Evolutionary conservation across 768 basidiomycete genomes (phyloP).

Genomic region (Suillus luteus): DNA sequence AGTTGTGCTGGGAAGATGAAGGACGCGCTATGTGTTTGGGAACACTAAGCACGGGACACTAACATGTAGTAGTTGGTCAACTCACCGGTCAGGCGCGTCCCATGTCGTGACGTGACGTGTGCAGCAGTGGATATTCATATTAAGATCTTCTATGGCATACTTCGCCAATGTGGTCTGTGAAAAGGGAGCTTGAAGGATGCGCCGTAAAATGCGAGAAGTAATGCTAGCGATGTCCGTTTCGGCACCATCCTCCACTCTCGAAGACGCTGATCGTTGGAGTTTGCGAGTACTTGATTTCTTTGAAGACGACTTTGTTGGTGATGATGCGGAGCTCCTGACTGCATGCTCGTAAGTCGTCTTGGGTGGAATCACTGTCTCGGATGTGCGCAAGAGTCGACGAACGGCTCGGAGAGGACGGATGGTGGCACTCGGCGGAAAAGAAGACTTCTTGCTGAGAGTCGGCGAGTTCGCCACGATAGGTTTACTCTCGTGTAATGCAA

Average conservation of each 20-base stretch:
- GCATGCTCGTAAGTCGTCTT: not conserved
- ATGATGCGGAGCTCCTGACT: not conserved
- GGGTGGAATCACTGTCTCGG: not conserved
- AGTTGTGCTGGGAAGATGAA: slow-evolving; percentile 27
- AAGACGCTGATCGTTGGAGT: not conserved
- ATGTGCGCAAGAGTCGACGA: not conserved
- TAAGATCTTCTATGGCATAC: slow-evolving; percentile 16
- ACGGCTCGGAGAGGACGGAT: not conserved
- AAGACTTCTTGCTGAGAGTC: not conserved
- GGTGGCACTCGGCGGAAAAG: not conserved
- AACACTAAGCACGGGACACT: not conserved
- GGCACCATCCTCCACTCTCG: not conserved
- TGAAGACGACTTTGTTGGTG: not conserved
- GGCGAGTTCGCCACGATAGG: not conserved
- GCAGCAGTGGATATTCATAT: slow-evolving; percentile 15
- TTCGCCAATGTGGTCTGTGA: not conserved
- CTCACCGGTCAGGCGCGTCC: slow-evolving; percentile 26
- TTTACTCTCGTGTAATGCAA: not conserved
- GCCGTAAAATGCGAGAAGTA: not conserved
- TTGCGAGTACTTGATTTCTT: not conserved
- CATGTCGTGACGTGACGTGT: slow-evolving; percentile 26
- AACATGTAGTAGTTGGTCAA: not conserved
- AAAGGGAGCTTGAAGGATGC: not conserved
- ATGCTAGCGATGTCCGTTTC: not conserved
- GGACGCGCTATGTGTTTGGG: slow-evolving; percentile 4